Conservation (phyloP, 257 asterid species). For the Ilex aquifolium region DNA sequence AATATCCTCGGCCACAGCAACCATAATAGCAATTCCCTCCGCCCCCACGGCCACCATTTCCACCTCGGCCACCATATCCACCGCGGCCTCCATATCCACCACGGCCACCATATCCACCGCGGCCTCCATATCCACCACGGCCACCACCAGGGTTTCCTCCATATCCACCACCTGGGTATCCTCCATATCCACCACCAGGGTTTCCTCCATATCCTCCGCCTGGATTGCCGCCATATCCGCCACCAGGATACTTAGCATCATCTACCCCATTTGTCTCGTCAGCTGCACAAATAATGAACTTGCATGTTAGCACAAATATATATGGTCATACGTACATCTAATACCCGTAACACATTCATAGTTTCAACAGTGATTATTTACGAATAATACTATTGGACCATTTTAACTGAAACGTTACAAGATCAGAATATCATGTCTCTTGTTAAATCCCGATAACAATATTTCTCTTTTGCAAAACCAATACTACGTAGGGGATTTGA, state of each 20-base stretch:
- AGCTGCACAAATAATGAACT: not conserved
- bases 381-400: too few relatives aligned
- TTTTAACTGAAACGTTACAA: too few relatives aligned
- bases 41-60: not conserved
- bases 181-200: slow-evolving; percentile 14
- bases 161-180: slow-evolving; percentile 1
- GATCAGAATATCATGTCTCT: too few relatives aligned
- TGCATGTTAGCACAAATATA: not conserved
- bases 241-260: slow-evolving; percentile 3
- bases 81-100: slow-evolving; percentile 1
- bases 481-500: too few relatives aligned
- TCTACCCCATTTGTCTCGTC: slow-evolving; percentile 6
- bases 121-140: not conserved
- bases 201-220: too few relatives aligned
- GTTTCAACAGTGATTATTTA: too few relatives aligned
- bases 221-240: too few relatives aligned
- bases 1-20: slow-evolving; percentile 7
- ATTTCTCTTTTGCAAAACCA: too few relatives aligned
- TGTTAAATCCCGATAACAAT: too few relatives aligned
- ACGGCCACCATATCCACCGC: slow-evolving; percentile 3
- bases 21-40: slow-evolving; percentile 3
- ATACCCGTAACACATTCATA: too few relatives aligned
- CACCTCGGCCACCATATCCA: not conserved
- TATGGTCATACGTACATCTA: too few relatives aligned
- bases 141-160: not conserved